These are phyloP conservation scores for Sphaceloma murrayae DNA, from an alignment of 2,329 filamentous ascomycete genomes.

Conservation along the genomic window DNA sequence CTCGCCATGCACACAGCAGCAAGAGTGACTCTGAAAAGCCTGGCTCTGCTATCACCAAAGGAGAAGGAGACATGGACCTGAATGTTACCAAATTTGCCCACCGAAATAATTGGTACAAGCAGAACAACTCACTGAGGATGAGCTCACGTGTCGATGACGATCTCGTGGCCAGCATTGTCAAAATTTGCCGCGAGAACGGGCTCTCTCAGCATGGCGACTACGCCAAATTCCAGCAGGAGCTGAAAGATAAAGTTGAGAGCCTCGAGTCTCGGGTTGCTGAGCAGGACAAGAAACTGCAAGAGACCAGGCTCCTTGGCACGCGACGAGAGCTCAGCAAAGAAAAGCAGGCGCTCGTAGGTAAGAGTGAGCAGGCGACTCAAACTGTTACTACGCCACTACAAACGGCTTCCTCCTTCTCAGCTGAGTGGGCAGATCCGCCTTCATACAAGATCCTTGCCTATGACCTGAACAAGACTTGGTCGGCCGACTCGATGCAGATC, in stretches of 20 bases:
- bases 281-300: background rate
- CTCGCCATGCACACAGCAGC: background rate
- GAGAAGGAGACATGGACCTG: conserved; percentile 32
- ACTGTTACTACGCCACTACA: background rate
- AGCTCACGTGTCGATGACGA: conserved; percentile 1
- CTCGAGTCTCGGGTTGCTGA: conserved; percentile 1
- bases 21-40: no score
- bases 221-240: conserved; percentile 5
- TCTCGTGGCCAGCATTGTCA: background rate
- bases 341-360: background rate
- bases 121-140: conserved; percentile 20
- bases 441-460: conserved; percentile 60
- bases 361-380: background rate
- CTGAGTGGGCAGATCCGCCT: conserved; percentile 28
- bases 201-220: conserved; percentile 11
- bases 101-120: conserved; percentile 32
- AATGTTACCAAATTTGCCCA: conserved; percentile 30
- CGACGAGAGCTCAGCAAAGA: conserved; percentile 7
- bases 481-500: conserved; percentile 43
- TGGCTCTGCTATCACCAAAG: no score
- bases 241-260: conserved; percentile 2
- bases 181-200: conserved; percentile 14
- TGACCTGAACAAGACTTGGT: conserved; percentile 42
- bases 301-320: conserved; percentile 2
- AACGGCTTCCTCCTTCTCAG: background rate